Percentiles rank a stretch among this genome's conserved stretches.
These are phyloP conservation scores for Aspergillus japonicus DNA, from an alignment of 2,329 filamentous ascomycete species.

Conservation along the genomic window DNA sequence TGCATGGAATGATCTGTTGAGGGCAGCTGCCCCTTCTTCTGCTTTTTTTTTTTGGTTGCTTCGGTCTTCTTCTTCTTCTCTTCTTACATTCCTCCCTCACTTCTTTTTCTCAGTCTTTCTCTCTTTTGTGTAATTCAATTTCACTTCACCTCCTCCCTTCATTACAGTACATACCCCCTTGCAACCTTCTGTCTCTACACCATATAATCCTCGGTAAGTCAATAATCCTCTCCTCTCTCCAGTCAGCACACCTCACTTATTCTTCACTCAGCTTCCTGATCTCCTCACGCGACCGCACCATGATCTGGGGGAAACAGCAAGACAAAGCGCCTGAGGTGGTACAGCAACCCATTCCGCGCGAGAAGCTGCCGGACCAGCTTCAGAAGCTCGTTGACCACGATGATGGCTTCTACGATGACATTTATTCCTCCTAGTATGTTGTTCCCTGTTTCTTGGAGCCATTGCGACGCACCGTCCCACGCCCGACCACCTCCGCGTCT, in stretches of 20 bases:
- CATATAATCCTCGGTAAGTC: neutral
- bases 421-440: conserved; percentile 76
- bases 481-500: conserved; percentile 1
- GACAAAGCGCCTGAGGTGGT: conserved; percentile 22
- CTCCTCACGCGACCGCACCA: conserved; percentile 8
- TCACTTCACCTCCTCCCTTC: neutral
- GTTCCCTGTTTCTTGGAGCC: neutral
- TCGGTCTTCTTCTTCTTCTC: neutral
- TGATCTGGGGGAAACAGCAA: conserved; percentile 34
- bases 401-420: conserved; percentile 72
- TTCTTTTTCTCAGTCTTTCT: neutral
- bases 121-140: neutral
- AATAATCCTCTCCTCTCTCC: neutral
- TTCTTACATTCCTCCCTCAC: neutral
- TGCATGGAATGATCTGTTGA: neutral
- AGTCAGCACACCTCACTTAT: neutral
- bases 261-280: neutral
- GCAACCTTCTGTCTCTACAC: conserved; percentile 19
- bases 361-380: conserved; percentile 54
- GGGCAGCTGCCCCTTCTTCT: conserved; percentile 7
- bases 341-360: conserved; percentile 46
- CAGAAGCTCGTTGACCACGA: conserved; percentile 60
- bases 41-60: conserved; percentile 3
- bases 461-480: neutral
- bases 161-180: conserved; percentile 4